A percentile compares a stretch with the other conserved stretches of the same genome.
These are phyloP conservation scores for Tanacetum coccineum DNA, from an alignment of 129 eudicot species.

Conservation along the genomic window DNA sequence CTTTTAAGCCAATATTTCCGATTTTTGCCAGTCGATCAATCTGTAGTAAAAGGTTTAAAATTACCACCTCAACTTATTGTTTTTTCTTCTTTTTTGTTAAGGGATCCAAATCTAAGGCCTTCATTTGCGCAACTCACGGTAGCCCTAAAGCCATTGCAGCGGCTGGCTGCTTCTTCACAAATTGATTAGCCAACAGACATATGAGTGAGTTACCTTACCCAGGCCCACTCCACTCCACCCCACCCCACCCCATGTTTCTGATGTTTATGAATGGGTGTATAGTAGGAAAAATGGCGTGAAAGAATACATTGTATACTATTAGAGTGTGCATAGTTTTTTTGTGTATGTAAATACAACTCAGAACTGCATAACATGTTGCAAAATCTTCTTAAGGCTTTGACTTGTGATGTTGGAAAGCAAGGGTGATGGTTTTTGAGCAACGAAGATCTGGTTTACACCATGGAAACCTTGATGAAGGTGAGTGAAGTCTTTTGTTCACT, in stretches of 20 bases:
- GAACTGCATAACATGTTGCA: background rate
- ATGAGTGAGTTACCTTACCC: constrained; percentile 25
- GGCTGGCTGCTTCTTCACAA: constrained; percentile 50
- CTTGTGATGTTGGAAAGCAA: background rate
- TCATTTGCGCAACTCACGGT: constrained; percentile 83
- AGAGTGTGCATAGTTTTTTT: constrained; percentile 26
- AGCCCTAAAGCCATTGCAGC: constrained; percentile 90
- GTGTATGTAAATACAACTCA: constrained; percentile 25
- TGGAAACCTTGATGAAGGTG: constrained; percentile 4
- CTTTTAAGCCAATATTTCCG: no score
- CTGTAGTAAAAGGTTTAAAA: no score
- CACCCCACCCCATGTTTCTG: constrained; percentile 33
- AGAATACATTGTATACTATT: constrained; percentile 16
- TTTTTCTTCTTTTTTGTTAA: constrained; percentile 5
- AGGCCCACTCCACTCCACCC: constrained; percentile 30
- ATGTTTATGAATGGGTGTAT: constrained; percentile 27
- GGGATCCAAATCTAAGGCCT: constrained; percentile 94
- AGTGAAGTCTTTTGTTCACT: background rate
- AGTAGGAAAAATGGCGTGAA: constrained; percentile 21
- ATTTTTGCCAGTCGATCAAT: no score
- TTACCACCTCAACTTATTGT: background rate
- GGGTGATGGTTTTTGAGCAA: background rate
- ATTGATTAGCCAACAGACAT: constrained; percentile 46
- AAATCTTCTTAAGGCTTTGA: constrained; percentile 13
- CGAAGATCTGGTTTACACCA: background rate